A percentile compares a stretch with the other conserved stretches of the same genome.
Conservation (phyloP, 306 rosid species). For the Cicer cuneatum region DNA sequence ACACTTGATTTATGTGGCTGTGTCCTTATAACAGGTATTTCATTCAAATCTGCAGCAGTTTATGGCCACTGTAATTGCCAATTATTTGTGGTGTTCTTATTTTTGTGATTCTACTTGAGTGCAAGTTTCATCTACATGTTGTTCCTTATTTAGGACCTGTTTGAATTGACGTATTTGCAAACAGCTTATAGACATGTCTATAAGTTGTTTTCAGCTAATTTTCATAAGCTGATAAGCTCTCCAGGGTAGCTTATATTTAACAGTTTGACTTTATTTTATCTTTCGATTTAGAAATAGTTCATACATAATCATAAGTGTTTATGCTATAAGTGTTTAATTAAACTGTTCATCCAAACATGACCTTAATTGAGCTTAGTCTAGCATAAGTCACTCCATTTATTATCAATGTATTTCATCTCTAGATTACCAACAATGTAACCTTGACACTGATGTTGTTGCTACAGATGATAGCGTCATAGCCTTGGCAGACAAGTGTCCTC, state of each 20-base stretch:
- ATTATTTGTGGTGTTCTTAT: not conserved
- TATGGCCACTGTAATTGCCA: not conserved
- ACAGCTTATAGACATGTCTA: too few species aligned
- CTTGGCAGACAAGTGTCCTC: constrained; percentile 72
- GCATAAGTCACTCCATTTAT: too few species aligned
- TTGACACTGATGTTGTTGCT: constrained; percentile 31
- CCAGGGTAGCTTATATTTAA: too few species aligned
- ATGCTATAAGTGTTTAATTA: too few species aligned
- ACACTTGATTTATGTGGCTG: constrained; percentile 83
- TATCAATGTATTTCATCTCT: not conserved
- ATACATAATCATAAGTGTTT: too few species aligned
- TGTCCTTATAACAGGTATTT: constrained; percentile 79
- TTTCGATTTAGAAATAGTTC: too few species aligned
- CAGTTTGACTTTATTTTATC: too few species aligned
- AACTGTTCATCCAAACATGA: too few species aligned
- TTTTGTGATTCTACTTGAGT: not conserved
- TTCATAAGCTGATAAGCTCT: too few species aligned
- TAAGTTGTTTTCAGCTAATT: too few species aligned
- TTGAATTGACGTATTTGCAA: too few species aligned
- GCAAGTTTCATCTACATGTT: not conserved
- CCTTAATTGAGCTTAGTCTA: constrained; percentile 11
- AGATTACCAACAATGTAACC: not conserved
- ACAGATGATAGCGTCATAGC: constrained; percentile 96
- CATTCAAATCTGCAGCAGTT: not conserved
- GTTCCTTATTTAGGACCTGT: not conserved